phyloP scores from a whole-genome alignment of 768 basidiomycete species.

The Mycena polygramma region DNA sequence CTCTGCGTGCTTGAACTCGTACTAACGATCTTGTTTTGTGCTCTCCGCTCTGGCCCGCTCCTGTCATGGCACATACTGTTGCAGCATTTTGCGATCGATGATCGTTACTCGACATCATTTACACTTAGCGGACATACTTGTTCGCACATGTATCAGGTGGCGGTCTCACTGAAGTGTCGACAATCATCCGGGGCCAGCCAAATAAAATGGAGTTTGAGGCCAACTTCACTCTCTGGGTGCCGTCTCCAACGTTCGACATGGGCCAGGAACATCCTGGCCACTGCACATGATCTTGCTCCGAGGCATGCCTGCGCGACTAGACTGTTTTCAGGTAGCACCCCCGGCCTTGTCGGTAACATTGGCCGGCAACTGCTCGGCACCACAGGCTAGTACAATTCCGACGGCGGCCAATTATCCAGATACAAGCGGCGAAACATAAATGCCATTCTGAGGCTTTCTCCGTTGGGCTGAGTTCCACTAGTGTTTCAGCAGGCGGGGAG shows the following conservation, averaged over 20 bases:
- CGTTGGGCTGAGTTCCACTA: background rate
- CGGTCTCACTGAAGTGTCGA: background rate
- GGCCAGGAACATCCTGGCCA: background rate
- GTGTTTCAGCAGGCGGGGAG: background rate
- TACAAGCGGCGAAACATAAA: conserved; percentile 15
- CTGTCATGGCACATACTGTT: background rate
- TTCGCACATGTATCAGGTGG: conserved; percentile 5
- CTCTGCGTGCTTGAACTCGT: background rate
- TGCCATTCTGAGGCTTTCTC: background rate
- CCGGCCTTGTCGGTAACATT: conserved; percentile 22
- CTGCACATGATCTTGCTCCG: conserved; percentile 1
- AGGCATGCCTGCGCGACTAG: conserved; percentile 11
- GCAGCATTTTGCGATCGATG: background rate
- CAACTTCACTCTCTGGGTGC: background rate
- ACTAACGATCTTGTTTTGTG: background rate
- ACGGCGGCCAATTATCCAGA: background rate
- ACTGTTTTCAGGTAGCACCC: conserved; percentile 12
- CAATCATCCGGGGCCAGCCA: background rate
- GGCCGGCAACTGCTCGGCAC: conserved; percentile 8
- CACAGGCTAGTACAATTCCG: conserved; percentile 11
- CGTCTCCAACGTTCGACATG: conserved; percentile 12
- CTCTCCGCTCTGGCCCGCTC: background rate
- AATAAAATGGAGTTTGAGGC: background rate
- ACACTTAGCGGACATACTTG: background rate
- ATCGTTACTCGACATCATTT: background rate